Evolutionary conservation across 106 monocot species (phyloP).

Genomic region (Triglochin maritima): DNA sequence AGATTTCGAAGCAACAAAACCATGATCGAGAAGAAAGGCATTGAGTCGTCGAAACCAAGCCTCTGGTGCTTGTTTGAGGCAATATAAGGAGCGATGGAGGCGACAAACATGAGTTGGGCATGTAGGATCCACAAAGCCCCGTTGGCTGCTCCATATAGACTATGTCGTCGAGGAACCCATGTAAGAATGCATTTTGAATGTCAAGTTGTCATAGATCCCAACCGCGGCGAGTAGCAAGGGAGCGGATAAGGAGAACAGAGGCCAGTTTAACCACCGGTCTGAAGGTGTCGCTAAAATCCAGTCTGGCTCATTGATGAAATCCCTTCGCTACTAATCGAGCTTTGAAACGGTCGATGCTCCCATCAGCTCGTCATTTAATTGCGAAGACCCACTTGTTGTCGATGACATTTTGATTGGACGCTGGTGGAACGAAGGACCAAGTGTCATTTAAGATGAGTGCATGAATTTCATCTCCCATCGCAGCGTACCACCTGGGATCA

Average conservation of each 20-base stretch:
- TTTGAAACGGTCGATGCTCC: neutral
- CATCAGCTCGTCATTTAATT: neutral
- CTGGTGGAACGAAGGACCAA: neutral
- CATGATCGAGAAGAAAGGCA: neutral
- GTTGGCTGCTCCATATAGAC: neutral
- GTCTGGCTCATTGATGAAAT: neutral
- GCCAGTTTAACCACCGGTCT: neutral
- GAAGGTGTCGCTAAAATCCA: neutral
- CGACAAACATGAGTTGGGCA: neutral
- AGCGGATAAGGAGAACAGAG: neutral
- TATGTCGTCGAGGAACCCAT: neutral
- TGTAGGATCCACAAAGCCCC: neutral
- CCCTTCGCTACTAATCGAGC: neutral
- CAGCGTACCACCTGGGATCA: neutral
- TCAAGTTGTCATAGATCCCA: neutral
- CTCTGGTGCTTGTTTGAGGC: neutral
- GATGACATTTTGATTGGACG: neutral
- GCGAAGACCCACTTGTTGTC: neutral
- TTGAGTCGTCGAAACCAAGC: neutral
- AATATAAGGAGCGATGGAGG: neutral
- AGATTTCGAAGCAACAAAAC: neutral
- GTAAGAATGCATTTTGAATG: slow-evolving; percentile 1
- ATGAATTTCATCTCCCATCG: neutral
- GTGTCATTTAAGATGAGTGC: neutral
- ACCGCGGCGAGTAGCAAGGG: neutral